Evolutionary conservation across 345 rosid genomes (phyloP).

Genomic region (Arabidopsis suecica): DNA sequence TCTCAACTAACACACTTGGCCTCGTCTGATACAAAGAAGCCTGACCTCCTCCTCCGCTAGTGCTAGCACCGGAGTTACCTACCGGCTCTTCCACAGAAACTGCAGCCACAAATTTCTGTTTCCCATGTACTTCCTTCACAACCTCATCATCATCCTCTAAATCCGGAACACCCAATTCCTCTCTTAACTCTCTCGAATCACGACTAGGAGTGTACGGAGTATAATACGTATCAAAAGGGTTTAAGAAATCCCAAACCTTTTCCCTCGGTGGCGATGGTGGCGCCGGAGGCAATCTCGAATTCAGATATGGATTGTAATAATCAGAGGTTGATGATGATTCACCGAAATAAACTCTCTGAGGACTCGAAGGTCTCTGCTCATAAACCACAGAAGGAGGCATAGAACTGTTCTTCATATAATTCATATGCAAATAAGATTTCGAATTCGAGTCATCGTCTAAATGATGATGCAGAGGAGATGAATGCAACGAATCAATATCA

Average conservation of each 20-base stretch:
- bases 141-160: slow-evolving; percentile 84
- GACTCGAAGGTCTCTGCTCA: slow-evolving; percentile 63
- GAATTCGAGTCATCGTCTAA: slow-evolving; percentile 9
- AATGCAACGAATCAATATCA: slow-evolving; percentile 52
- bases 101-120: slow-evolving; percentile 49
- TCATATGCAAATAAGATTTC: slow-evolving; percentile 61
- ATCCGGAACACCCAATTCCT: slow-evolving; percentile 93
- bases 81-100: slow-evolving; percentile 32
- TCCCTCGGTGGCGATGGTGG: slow-evolving; percentile 70
- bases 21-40: slow-evolving; percentile 40
- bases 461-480: slow-evolving; percentile 65
- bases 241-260: slow-evolving; percentile 79
- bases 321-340: slow-evolving; percentile 64
- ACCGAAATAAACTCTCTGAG: slow-evolving; percentile 63
- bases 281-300: slow-evolving; percentile 60
- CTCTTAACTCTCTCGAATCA: slow-evolving; percentile 74
- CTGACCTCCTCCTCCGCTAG: slow-evolving; percentile 27
- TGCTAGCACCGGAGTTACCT: slow-evolving; percentile 7
- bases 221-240: slow-evolving; percentile 54
- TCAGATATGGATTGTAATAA: slow-evolving; percentile 38
- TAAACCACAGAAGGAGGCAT: slow-evolving; percentile 64
- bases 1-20: slow-evolving; percentile 46
- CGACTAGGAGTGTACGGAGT: slow-evolving; percentile 58
- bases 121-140: slow-evolving; percentile 71
- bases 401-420: slow-evolving; percentile 74